A percentile compares a stretch with the other conserved stretches of the same genome.
phyloP scores from a whole-genome alignment of 768 basidiomycete species.

The Udeniomyces megalosporus region DNA sequence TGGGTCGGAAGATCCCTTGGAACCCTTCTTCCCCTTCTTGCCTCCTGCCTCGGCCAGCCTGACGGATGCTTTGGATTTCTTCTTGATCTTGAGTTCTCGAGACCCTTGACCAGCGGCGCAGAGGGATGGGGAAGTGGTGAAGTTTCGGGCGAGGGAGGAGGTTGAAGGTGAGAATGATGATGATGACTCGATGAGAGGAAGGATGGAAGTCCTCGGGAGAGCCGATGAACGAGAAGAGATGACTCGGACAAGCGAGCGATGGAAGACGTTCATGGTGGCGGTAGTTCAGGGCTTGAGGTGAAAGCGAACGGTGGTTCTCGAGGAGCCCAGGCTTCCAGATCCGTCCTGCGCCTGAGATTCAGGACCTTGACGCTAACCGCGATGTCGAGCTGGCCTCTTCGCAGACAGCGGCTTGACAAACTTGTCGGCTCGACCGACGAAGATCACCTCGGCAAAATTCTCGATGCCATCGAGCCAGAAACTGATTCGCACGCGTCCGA shows the following conservation, averaged over 20 bases:
- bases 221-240: too few relatives aligned
- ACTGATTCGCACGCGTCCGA: too few relatives aligned
- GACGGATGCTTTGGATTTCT: neutral
- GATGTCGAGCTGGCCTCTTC: too few relatives aligned
- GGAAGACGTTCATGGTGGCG: neutral
- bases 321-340: too few relatives aligned
- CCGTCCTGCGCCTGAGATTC: too few relatives aligned
- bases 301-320: too few relatives aligned
- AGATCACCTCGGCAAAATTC: too few relatives aligned
- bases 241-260: neutral
- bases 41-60: neutral
- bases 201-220: neutral
- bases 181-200: neutral
- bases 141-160: neutral
- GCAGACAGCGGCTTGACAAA: too few relatives aligned
- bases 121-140: neutral
- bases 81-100: slow-evolving; percentile 12
- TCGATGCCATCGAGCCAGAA: too few relatives aligned
- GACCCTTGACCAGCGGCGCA: slow-evolving; percentile 3
- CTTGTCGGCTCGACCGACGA: too few relatives aligned
- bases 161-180: neutral
- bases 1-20: neutral
- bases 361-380: too few relatives aligned
- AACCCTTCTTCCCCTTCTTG: neutral
- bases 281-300: too few relatives aligned